Conservation (phyloP, 139 green algal species). For the Haematococcus lacustris region DNA sequence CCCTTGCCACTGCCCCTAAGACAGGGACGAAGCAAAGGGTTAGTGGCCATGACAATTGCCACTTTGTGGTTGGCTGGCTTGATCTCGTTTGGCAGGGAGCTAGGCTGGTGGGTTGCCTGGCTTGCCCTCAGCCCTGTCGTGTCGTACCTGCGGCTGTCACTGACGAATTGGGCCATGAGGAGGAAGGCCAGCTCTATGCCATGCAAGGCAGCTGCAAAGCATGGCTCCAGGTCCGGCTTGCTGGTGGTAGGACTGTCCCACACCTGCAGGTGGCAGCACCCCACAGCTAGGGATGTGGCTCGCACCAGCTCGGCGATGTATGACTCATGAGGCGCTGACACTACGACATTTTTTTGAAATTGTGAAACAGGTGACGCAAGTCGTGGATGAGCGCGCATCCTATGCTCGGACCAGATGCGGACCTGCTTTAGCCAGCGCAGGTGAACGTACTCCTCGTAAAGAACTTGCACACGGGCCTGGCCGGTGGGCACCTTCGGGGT, state of each 20-base stretch:
- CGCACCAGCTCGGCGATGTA: neutral
- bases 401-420: neutral
- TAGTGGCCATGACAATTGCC: too few species aligned
- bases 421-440: slow-evolving; percentile 21
- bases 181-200: slow-evolving; percentile 47
- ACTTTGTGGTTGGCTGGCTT: too few species aligned
- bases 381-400: neutral
- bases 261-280: slow-evolving; percentile 16
- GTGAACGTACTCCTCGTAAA: slow-evolving; percentile 46
- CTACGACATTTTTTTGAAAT: neutral
- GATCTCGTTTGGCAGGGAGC: too few species aligned
- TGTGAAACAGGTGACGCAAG: neutral
- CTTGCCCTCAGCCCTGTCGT: neutral
- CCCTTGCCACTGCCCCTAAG: too few species aligned
- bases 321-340: neutral
- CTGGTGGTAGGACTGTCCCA: slow-evolving; percentile 32
- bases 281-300: neutral
- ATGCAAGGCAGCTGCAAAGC: slow-evolving; percentile 42
- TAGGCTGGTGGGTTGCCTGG: too few species aligned
- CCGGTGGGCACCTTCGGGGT: slow-evolving; percentile 22
- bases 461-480: slow-evolving; percentile 14
- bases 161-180: slow-evolving; percentile 39
- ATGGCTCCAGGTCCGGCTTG: slow-evolving; percentile 35
- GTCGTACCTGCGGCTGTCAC: slow-evolving; percentile 26
- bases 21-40: too few species aligned